Evolutionary conservation across 768 basidiomycete species (phyloP).

Genomic region (Crassisporium funariophilum): DNA sequence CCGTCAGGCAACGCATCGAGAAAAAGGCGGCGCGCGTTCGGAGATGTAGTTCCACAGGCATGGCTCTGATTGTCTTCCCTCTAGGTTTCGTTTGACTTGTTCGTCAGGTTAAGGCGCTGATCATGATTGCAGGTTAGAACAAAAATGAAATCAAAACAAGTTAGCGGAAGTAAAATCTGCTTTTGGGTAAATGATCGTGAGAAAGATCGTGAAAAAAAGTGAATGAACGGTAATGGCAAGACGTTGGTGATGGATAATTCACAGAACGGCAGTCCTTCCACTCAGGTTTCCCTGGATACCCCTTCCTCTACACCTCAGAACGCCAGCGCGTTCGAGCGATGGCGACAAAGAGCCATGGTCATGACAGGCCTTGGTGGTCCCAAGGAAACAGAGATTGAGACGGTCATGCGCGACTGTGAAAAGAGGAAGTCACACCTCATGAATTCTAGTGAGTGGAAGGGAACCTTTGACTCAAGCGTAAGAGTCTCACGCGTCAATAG

Average conservation of each 20-base stretch:
- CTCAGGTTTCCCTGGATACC: slow-evolving; percentile 15
- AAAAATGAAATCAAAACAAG: background rate
- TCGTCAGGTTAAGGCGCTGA: no score
- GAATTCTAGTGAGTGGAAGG: slow-evolving; percentile 59
- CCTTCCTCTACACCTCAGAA: slow-evolving; percentile 25
- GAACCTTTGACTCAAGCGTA: slow-evolving; percentile 8
- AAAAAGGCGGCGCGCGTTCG: no score
- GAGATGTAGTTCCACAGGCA: no score
- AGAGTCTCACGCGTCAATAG: slow-evolving; percentile 38
- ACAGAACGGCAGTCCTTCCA: slow-evolving; percentile 14
- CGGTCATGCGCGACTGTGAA: slow-evolving; percentile 56
- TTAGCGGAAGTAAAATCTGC: background rate
- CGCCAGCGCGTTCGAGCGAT: slow-evolving; percentile 47
- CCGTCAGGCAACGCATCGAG: no score
- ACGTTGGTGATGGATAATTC: slow-evolving; percentile 29
- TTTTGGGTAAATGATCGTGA: slow-evolving; percentile 15
- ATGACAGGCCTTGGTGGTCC: slow-evolving; percentile 52
- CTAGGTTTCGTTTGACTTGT: no score
- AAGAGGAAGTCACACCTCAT: slow-evolving; percentile 69
- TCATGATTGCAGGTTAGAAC: background rate
- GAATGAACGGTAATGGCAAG: slow-evolving; percentile 1
- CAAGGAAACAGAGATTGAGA: slow-evolving; percentile 44
- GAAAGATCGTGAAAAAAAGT: slow-evolving; percentile 15
- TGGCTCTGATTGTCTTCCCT: no score
- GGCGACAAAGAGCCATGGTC: slow-evolving; percentile 47